Conservation (phyloP, 106 monocot genomes). For the Amphibolis antarctica region DNA sequence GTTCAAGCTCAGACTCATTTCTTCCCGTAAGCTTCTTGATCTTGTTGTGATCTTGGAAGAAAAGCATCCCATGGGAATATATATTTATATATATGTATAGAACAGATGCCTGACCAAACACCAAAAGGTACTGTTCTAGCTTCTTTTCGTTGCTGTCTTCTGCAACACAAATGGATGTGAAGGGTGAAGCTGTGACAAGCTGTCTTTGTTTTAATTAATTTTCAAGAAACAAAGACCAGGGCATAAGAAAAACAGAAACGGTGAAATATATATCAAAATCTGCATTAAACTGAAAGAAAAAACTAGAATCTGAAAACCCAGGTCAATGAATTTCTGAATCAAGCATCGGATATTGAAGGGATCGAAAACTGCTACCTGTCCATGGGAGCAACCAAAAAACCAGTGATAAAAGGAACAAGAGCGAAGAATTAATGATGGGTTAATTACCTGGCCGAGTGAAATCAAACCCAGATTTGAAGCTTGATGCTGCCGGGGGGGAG, state of each 20-base stretch:
- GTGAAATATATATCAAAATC: neutral
- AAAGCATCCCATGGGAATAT: conserved; percentile 15
- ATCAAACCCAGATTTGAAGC: no score
- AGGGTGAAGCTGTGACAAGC: neutral
- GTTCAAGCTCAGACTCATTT: conserved; percentile 24
- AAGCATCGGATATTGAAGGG: no score
- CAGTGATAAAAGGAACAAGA: no score
- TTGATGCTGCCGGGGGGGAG: no score
- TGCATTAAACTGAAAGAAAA: neutral
- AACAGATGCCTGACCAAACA: neutral
- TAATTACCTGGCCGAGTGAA: no score
- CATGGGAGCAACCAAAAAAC: no score
- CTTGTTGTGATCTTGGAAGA: conserved; percentile 11
- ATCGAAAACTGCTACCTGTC: no score
- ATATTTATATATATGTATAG: neutral
- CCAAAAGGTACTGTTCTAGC: neutral
- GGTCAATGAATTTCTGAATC: no score
- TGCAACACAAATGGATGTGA: no score
- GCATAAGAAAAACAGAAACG: neutral
- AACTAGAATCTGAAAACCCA: neutral
- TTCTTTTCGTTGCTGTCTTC: neutral
- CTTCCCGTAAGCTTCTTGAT: conserved; percentile 29
- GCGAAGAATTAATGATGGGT: no score
- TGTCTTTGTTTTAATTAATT: no score
- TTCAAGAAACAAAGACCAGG: neutral